phyloP scores from a whole-genome alignment of 202 grass and related monocot species.

The Digitaria exilis region DNA sequence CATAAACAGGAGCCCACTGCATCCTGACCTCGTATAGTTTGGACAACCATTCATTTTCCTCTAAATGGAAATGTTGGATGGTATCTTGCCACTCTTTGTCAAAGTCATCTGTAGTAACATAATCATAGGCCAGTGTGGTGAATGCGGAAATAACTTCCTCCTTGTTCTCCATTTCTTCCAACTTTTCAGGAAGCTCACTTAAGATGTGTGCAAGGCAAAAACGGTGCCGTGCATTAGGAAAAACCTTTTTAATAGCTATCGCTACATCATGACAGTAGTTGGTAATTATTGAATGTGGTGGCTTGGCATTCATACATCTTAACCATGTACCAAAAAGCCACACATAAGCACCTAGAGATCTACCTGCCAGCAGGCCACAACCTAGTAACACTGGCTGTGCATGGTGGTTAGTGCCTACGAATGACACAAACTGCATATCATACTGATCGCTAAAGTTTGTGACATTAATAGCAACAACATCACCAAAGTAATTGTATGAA shows the following conservation, averaged over 20 bases:
- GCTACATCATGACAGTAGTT: slow-evolving; percentile 66
- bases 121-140: slow-evolving; percentile 70
- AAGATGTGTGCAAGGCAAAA: slow-evolving; percentile 84
- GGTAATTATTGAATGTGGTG: slow-evolving; percentile 82
- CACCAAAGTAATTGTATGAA: slow-evolving; percentile 76
- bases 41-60: slow-evolving; percentile 76
- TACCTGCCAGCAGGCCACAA: slow-evolving; percentile 73
- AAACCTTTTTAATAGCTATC: slow-evolving; percentile 75
- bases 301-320: slow-evolving; percentile 72
- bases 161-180: slow-evolving; percentile 58
- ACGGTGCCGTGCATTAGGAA: slow-evolving; percentile 58
- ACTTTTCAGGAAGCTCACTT: slow-evolving; percentile 68
- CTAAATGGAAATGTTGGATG: slow-evolving; percentile 56
- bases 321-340: slow-evolving; percentile 89
- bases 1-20: slow-evolving; percentile 78
- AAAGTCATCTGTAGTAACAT: slow-evolving; percentile 62
- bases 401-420: slow-evolving; percentile 78
- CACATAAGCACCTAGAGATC: slow-evolving; percentile 66
- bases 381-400: slow-evolving; percentile 74
- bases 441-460: slow-evolving; percentile 70
- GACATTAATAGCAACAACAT: slow-evolving; percentile 76
- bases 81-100: slow-evolving; percentile 83
- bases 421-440: slow-evolving; percentile 76
- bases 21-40: slow-evolving; percentile 62
- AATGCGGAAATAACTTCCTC: slow-evolving; percentile 66